phyloP scores from a whole-genome alignment of 2,329 filamentous ascomycete genomes.

The Pseudocercospora eumusae region DNA sequence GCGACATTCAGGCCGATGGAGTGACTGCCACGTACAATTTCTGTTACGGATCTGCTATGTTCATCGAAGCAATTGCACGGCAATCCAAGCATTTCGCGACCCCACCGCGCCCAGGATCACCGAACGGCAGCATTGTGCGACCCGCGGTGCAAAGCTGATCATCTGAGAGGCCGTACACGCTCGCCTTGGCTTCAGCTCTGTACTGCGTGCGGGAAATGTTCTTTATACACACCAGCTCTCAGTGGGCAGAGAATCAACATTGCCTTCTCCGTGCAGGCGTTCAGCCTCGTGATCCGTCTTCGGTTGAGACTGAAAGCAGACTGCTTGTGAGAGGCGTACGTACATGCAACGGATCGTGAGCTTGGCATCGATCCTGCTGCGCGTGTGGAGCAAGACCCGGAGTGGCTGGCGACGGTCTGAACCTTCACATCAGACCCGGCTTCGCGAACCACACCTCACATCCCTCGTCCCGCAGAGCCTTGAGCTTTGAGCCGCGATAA shows the following conservation, averaged over 20 bases:
- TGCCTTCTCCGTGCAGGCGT: not conserved
- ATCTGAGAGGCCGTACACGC: not conserved
- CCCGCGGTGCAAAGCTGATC: not conserved
- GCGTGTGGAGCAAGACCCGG: not conserved
- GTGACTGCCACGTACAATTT: not conserved
- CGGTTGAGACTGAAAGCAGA: conserved; percentile 9
- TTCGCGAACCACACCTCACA: conserved; percentile 21
- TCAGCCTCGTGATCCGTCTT: conserved; percentile 18
- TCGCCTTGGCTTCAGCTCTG: not conserved
- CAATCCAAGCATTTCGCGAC: not conserved
- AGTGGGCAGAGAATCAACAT: not conserved
- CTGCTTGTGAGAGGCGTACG: conserved; percentile 7
- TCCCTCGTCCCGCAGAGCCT: conserved; percentile 17
- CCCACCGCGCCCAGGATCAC: not conserved
- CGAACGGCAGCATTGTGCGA: conserved; percentile 1
- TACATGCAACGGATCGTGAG: conserved; percentile 10
- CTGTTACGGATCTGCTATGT: not conserved
- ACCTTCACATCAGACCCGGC: conserved; percentile 14
- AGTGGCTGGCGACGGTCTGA: conserved; percentile 20
- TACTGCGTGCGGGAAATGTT: not conserved
- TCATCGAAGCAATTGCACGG: conserved; percentile 1
- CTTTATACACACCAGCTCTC: not conserved
- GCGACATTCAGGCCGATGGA: not conserved
- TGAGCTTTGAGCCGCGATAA: conserved; percentile 23
- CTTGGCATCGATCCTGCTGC: conserved; percentile 3